Base-by-base conservation (phyloP, 148 eudicot species). In the Euryodendron excelsum region DNA sequence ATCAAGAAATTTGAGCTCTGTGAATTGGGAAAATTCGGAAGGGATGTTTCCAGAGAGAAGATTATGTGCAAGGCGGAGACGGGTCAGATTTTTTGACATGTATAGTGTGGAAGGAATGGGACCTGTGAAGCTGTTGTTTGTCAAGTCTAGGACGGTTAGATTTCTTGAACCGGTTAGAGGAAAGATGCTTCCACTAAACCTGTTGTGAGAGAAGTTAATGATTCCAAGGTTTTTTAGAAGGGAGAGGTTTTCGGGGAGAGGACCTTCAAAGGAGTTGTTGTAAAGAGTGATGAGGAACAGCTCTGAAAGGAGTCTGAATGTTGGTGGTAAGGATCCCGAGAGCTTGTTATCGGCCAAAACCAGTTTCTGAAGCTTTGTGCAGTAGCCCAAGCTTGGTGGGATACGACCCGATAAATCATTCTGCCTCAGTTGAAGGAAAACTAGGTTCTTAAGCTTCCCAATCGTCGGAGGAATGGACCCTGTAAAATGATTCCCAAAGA, bases 251-350 rank as follows among this genome's bases (percentile, higher is more conserved):
- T 88, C 82, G 10, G 98, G 98, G 72, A 92, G 79, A 48, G 93
- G 94, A 66, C 97, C 98, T 83, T 83, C 85, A 60, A 94, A 79
- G 28, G 98, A 90, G 74, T 94, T 94, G 81, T 94, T 94, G 93
- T 94, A 94, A 47, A 94, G 93, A 66, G 92, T 87, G 37, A 94
- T 58, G 65, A 92, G 90, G 79, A 50, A 81, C 28, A 94, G 78
- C 72, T 90, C 90, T 3, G 97, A 83, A 34, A 94, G 85, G 72
- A 83, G 87, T 76, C 84, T 60, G 70, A 92, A 89, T 21, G 97
- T 89, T 3, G 87, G 70, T 80, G 98, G 97, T 47, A 94, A 20
- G 50, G 89, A 25, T 53, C 97, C 95, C 0, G 98, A 84, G 56
- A 94, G 82, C 68, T 85, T 87, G 73, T 94, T 94, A 80, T 94